A percentile compares a stretch with the other conserved stretches of the same genome.
Evolutionary conservation across 805 yeast species (phyloP).

Genomic region (Yarrowia sp.): DNA sequence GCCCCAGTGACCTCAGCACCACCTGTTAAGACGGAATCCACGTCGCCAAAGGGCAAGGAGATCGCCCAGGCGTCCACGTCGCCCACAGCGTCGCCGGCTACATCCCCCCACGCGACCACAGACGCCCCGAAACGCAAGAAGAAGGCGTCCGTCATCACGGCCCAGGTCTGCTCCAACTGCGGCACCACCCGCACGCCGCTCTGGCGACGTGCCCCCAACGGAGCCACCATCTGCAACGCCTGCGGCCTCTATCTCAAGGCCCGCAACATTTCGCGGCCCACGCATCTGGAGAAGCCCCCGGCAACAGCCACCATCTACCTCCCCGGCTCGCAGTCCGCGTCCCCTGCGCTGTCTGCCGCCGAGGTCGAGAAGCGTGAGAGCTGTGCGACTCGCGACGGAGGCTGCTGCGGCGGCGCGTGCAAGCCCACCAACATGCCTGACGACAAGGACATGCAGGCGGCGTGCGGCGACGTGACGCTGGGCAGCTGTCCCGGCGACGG

Average conservation of each 20-base stretch:
- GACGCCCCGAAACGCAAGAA: neutral
- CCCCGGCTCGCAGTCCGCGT: conserved; percentile 32
- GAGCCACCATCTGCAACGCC: conserved; percentile 91
- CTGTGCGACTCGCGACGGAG: conserved; percentile 4
- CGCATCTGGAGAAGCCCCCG: conserved; percentile 59
- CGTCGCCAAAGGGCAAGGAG: conserved; percentile 2
- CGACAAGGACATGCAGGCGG: conserved; percentile 23
- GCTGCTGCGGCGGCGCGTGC: conserved; percentile 21
- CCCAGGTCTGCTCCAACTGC: conserved; percentile 78
- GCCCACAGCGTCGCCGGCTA: neutral
- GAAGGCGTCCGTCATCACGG: conserved; percentile 27
- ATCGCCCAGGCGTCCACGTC: neutral
- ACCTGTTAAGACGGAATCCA: neutral
- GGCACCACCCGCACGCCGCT: conserved; percentile 89
- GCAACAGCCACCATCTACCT: conserved; percentile 46
- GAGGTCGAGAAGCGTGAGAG: conserved; percentile 14
- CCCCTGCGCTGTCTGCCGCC: neutral
- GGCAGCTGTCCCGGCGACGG: conserved; percentile 68
- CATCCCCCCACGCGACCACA: neutral
- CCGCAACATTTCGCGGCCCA: conserved; percentile 64
- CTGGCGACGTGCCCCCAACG: conserved; percentile 92
- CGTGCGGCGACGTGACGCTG: conserved; percentile 21
- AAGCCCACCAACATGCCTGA: conserved; percentile 16
- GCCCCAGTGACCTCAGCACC: no score
- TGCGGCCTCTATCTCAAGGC: conserved; percentile 78